Evolutionary conservation across 2,329 filamentous ascomycete genomes (phyloP), one percentile per base, ranked within the genome.

Genomic region (Colletotrichum salicis): DNA sequence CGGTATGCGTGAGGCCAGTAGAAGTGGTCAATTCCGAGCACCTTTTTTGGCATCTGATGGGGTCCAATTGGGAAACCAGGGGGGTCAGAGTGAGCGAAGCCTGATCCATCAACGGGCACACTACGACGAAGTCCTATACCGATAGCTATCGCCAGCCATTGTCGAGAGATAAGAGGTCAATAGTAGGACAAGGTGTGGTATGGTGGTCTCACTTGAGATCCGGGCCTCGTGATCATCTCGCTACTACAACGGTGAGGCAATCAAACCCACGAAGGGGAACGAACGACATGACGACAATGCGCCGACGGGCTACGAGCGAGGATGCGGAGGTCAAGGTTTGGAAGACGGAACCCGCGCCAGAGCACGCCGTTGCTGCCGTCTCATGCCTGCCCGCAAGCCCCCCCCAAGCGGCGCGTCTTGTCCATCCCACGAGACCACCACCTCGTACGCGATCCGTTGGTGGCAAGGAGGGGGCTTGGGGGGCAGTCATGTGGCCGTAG

Each of bases 401-500:
- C 51, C 33, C 56, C 37, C 31, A 24, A 57, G 24, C 29, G 31
- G 61, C 60, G 61, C 66, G 31, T 45, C 55, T 35, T 31, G 31
- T 56, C 27, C 64, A 52, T 33, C 37, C 63, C 64, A 68, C 58
- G 54, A 63, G 64, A 69, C 64, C 59, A 54, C 27, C 24, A 31
- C 37, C 62, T 15, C 55, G 61, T 27, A 57, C 24, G 8, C 31
- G 24, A 8, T 66, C 29, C 33, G 31, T 45, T 24, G 51, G 13
- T 33, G 58, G 45, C 27, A 55, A 67, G 51, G 24, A 33, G 41
- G 22, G 59, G 51, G 64, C 29, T 35, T 48, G 35, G 57, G 60
- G 56, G 41, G 13, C 45, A 56, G 58, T 69, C 69, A 71, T 68
- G 69, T 68, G 69, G 69, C 65, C 22, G 29, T 10, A 24, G n/a